Percentiles rank a stretch among this genome's conserved stretches.
phyloP scores from a whole-genome alignment of 2,329 filamentous ascomycete genomes.

The Arthrocladium fulminans region DNA sequence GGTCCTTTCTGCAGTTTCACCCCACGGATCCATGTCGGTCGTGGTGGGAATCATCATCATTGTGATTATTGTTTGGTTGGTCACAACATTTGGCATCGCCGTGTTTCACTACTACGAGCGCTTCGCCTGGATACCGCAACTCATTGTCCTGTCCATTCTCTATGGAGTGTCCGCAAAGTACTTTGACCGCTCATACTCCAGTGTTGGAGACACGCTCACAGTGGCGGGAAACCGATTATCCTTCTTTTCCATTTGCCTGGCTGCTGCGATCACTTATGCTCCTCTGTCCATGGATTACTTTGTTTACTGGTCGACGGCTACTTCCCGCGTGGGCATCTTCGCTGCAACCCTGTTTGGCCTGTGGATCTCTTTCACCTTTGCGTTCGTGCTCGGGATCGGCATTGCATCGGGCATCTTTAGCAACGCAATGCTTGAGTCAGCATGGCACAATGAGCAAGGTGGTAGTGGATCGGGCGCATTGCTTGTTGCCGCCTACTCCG shows the following conservation, averaged over 20 bases:
- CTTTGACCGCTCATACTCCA: constrained; percentile 48
- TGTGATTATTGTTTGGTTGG: constrained; percentile 52
- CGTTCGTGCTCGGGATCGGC: constrained; percentile 54
- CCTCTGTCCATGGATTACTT: constrained; percentile 32
- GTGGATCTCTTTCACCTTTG: constrained; percentile 50
- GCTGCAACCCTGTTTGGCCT: constrained; percentile 49
- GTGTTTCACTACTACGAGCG: constrained; percentile 62
- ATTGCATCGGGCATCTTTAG: constrained; percentile 49
- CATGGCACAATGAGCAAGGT: constrained; percentile 37
- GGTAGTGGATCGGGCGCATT: constrained; percentile 53
- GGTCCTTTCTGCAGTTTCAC: constrained; percentile 57
- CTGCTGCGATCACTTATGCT: constrained; percentile 16
- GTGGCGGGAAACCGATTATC: constrained; percentile 46
- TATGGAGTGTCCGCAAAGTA: constrained; percentile 52
- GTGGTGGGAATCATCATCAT: constrained; percentile 60
- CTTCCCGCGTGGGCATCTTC: constrained; percentile 47
- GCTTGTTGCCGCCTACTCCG: constrained; percentile 53
- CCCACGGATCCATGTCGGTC: constrained; percentile 50
- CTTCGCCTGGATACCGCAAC: constrained; percentile 55
- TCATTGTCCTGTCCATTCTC: constrained; percentile 53
- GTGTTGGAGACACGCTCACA: constrained; percentile 35
- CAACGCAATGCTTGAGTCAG: constrained; percentile 46
- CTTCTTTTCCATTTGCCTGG: constrained; percentile 57
- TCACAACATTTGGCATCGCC: constrained; percentile 60
- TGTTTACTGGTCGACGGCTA: constrained; percentile 53